A percentile compares a stretch with the other conserved stretches of the same genome.
Evolutionary conservation across 2,329 filamentous ascomycete genomes (phyloP).

Genomic region (Fusarium incarnatum): DNA sequence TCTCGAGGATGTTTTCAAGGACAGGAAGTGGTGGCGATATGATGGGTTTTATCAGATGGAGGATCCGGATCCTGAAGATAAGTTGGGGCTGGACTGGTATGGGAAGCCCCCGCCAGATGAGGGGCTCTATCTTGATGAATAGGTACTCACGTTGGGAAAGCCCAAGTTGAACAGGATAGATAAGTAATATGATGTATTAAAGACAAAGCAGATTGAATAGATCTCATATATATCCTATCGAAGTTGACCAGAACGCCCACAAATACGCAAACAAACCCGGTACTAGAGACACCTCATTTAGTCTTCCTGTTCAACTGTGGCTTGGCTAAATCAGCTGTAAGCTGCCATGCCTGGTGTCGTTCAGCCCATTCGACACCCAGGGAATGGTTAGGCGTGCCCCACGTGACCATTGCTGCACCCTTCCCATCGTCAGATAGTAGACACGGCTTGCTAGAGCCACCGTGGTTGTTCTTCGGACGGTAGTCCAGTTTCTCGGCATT

Average conservation of each 20-base stretch:
- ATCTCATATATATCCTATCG: too few species aligned
- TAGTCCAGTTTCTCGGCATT: accelerated
- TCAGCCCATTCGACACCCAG: too few species aligned
- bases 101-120: slow-evolving; percentile 1
- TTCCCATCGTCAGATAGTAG: background rate
- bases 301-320: too few species aligned
- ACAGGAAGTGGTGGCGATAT: slow-evolving; percentile 19
- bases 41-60: slow-evolving; percentile 26
- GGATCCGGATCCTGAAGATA: slow-evolving; percentile 16
- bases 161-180: too few species aligned
- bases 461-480: background rate
- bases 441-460: background rate
- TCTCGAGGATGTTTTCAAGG: slow-evolving; percentile 1
- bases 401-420: background rate
- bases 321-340: too few species aligned
- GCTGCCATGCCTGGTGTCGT: background rate
- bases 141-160: too few species aligned
- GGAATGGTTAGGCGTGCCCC: too few species aligned
- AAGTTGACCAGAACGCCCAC: too few species aligned
- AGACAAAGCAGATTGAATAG: too few species aligned
- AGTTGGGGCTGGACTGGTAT: slow-evolving; percentile 9
- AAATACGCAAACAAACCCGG: too few species aligned
- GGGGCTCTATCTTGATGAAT: background rate
- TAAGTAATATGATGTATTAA: too few species aligned
- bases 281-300: too few species aligned